Evolutionary conservation across 2,329 filamentous ascomycete species (phyloP).

Genomic region (Penicillium sp.): DNA sequence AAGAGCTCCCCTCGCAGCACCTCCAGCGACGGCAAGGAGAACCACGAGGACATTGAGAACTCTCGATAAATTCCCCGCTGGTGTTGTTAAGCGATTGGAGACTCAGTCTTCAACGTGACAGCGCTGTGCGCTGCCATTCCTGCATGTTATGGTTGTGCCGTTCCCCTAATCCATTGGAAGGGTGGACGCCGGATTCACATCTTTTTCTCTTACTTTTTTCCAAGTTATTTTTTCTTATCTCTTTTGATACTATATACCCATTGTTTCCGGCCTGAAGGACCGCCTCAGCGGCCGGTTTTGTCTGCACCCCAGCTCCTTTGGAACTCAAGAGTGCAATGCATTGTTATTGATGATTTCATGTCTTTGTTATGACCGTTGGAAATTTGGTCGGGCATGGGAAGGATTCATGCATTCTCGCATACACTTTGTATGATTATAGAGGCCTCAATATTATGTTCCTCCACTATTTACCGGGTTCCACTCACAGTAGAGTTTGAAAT

Average conservation of each 20-base stretch:
- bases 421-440: neutral
- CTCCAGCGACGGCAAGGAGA: constrained; percentile 17
- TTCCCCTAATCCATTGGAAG: neutral
- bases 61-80: neutral
- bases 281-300: neutral
- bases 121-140: constrained; percentile 17
- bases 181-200: constrained; percentile 4
- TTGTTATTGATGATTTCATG: constrained; percentile 14
- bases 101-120: constrained; percentile 1
- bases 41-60: constrained; percentile 6
- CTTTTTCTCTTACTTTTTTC: constrained; percentile 1
- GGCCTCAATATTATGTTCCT: neutral
- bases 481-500: neutral
- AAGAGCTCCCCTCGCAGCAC: constrained; percentile 19
- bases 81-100: neutral
- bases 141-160: constrained; percentile 5
- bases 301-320: neutral
- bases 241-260: constrained; percentile 16
- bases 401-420: constrained; percentile 1
- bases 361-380: constrained; percentile 5
- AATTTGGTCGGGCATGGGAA: constrained; percentile 5
- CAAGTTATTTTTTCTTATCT: constrained; percentile 3
- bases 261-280: constrained; percentile 10
- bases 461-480: neutral
- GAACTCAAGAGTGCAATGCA: constrained; percentile 1